These are phyloP conservation scores for Metarhizium guizhouense DNA, from an alignment of 2,329 filamentous ascomycete genomes.

Conservation along the genomic window DNA sequence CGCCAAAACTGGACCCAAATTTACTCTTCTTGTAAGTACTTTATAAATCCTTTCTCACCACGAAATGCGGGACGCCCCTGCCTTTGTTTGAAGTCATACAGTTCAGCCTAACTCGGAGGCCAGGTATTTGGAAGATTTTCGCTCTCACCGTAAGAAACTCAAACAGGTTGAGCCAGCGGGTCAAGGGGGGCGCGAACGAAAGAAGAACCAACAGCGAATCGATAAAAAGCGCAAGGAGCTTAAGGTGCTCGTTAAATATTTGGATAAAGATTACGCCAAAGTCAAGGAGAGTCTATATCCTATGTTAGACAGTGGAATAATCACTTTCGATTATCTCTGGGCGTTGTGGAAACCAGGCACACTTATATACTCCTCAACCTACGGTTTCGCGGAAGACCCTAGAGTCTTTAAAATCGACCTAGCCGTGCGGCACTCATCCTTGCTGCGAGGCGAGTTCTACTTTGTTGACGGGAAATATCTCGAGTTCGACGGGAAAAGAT, in stretches of 20 bases:
- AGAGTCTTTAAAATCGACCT: conserved; percentile 76
- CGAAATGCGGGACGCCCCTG: neutral
- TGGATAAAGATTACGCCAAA: conserved; percentile 74
- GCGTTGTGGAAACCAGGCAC: conserved; percentile 83
- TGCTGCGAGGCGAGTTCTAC: conserved; percentile 69
- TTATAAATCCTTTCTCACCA: neutral
- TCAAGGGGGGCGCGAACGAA: conserved; percentile 45
- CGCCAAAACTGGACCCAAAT: conserved; percentile 63
- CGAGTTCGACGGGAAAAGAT: conserved; percentile 81
- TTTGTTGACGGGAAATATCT: conserved; percentile 71
- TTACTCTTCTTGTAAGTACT: conserved; percentile 52
- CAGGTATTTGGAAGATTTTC: conserved; percentile 71
- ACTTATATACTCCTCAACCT: conserved; percentile 68
- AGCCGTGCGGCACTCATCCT: conserved; percentile 58
- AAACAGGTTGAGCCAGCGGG: conserved; percentile 45
- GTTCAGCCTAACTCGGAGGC: neutral
- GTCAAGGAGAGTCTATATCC: conserved; percentile 72
- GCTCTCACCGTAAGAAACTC: conserved; percentile 52
- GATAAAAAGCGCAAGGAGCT: conserved; percentile 54
- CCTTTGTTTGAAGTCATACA: neutral
- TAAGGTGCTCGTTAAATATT: conserved; percentile 64
- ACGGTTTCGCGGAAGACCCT: conserved; percentile 66
- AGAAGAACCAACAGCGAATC: conserved; percentile 50
- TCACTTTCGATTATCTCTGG: conserved; percentile 85
- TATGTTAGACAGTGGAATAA: conserved; percentile 70